phyloP scores from a whole-genome alignment of 1,139 yeast genomes.

The Taphrina deformans region DNA sequence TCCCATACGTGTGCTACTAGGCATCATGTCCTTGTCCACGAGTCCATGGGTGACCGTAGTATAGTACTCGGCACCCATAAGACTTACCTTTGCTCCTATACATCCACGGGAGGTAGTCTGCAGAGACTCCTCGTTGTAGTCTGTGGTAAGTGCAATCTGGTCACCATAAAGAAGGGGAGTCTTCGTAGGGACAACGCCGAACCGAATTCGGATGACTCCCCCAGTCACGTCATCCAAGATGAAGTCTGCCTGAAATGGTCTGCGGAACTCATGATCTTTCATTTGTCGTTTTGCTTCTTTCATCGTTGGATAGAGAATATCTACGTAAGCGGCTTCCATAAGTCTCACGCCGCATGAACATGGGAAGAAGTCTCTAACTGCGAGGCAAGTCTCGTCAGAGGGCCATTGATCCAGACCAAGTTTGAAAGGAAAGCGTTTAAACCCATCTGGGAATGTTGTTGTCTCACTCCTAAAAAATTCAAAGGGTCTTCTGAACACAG shows the following conservation, averaged over 20 bases:
- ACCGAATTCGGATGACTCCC: background rate
- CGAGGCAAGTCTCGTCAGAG: background rate
- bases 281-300: background rate
- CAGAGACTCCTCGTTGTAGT: background rate
- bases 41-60: conserved; percentile 1
- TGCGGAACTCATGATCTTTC: background rate
- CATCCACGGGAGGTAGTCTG: background rate
- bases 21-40: background rate
- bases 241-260: background rate
- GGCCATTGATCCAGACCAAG: background rate
- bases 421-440: background rate
- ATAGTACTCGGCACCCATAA: background rate
- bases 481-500: background rate
- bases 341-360: background rate
- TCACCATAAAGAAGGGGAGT: background rate
- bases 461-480: background rate
- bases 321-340: background rate
- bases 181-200: background rate
- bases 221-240: background rate
- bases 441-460: background rate
- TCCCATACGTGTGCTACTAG: background rate
- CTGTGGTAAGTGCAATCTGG: background rate
- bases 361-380: background rate
- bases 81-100: background rate
- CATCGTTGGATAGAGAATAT: background rate